Percentiles rank a stretch among this genome's conserved stretches.
Evolutionary conservation across 139 green algal genomes (phyloP).

Genomic region (Coelastrella sp.): DNA sequence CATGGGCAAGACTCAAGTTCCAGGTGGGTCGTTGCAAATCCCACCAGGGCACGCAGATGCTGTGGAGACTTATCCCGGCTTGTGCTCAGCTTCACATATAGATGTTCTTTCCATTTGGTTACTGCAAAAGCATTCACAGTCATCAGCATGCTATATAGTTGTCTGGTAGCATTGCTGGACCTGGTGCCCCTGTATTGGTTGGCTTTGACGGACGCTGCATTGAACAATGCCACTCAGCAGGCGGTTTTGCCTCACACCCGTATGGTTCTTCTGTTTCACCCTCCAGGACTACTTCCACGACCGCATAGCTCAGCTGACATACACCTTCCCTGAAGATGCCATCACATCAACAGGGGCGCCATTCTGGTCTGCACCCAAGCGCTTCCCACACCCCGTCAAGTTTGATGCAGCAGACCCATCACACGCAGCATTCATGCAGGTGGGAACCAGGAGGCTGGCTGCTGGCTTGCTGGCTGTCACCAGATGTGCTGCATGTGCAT

Average conservation of each 20-base stretch:
- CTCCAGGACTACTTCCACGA: constrained; percentile 86
- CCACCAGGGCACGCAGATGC: too few relatives aligned
- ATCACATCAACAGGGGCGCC: constrained; percentile 89
- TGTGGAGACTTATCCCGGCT: too few relatives aligned
- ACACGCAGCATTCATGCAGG: constrained; percentile 85
- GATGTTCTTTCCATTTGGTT: too few relatives aligned
- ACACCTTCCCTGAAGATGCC: constrained; percentile 97
- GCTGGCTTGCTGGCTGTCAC: not conserved
- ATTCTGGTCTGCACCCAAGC: constrained; percentile 99
- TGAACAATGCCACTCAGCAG: not conserved
- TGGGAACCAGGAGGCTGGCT: not conserved
- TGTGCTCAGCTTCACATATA: too few relatives aligned
- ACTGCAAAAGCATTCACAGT: too few relatives aligned
- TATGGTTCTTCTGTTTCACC: not conserved
- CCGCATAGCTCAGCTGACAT: constrained; percentile 93
- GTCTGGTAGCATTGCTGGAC: too few relatives aligned
- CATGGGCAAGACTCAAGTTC: constrained; percentile 87
- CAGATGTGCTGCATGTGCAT: too few relatives aligned
- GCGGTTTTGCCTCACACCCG: not conserved
- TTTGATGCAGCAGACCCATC: constrained; percentile 84
- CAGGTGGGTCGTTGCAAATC: constrained; percentile 53
- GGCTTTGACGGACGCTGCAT: too few relatives aligned
- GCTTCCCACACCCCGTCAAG: constrained; percentile 90
- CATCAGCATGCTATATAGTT: too few relatives aligned
- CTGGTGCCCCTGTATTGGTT: too few relatives aligned